A percentile compares a stretch with the other conserved stretches of the same genome.
These are phyloP conservation scores for Aspergillus sp. DNA, from an alignment of 2,329 filamentous ascomycete genomes.

Conservation along the genomic window DNA sequence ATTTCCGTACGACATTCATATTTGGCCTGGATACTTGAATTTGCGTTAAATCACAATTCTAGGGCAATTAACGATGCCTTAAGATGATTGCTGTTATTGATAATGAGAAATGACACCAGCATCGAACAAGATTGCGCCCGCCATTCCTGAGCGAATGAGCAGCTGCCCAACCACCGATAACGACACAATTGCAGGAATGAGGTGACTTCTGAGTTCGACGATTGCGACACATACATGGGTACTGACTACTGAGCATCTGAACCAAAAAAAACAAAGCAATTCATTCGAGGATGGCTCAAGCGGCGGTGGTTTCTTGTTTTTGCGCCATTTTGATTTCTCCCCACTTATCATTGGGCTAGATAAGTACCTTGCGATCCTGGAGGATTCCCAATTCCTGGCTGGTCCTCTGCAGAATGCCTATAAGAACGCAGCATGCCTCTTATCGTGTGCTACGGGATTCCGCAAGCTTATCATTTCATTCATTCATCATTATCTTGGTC, in stretches of 20 bases:
- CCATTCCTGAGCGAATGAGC: neutral
- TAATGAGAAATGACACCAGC: neutral
- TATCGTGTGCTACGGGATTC: neutral
- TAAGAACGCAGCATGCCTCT: neutral
- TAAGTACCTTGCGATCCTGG: neutral
- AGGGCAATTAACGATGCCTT: too few relatives aligned
- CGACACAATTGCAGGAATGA: conserved; percentile 7
- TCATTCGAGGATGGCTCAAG: too few relatives aligned
- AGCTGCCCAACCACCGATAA: neutral
- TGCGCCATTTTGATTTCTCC: neutral
- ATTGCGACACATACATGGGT: neutral
- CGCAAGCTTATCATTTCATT: conserved; percentile 7
- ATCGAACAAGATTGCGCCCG: neutral
- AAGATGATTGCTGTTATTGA: too few relatives aligned
- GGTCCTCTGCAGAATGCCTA: neutral
- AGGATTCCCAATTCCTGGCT: neutral
- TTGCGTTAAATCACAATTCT: too few relatives aligned
- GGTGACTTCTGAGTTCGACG: neutral
- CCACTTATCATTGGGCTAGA: neutral
- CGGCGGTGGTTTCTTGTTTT: neutral
- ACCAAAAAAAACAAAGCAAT: neutral
- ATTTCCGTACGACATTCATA: neutral
- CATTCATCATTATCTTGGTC: neutral
- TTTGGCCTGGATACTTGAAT: neutral
- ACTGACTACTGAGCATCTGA: too few relatives aligned